These are phyloP conservation scores for Filobasidium uniguttulatum DNA, from an alignment of 1,284 basidiomycete genomes.

Conservation along the genomic window DNA sequence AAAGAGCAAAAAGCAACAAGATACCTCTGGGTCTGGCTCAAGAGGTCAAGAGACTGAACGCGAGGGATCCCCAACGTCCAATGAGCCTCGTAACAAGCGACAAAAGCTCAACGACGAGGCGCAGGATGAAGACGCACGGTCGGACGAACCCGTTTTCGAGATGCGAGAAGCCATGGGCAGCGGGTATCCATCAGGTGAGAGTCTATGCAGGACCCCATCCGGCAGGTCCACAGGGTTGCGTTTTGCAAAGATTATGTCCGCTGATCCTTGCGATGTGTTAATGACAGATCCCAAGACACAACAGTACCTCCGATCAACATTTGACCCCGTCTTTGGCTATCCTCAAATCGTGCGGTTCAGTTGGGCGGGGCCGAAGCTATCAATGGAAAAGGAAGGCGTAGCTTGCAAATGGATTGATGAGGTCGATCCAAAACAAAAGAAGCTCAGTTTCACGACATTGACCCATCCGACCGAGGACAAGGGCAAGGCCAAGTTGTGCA, in stretches of 20 bases:
- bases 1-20: slow-evolving; percentile 6
- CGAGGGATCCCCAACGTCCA: too few species aligned
- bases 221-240: neutral
- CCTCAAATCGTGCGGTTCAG: slow-evolving; percentile 85
- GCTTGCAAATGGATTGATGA: slow-evolving; percentile 57
- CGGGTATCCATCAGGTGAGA: slow-evolving; percentile 73
- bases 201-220: too few species aligned
- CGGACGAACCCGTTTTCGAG: neutral
- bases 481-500: slow-evolving; percentile 55
- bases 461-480: slow-evolving; percentile 53
- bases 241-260: neutral
- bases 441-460: slow-evolving; percentile 44
- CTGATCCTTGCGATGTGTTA: neutral
- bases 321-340: slow-evolving; percentile 86
- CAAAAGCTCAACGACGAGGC: slow-evolving; percentile 20
- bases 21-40: too few species aligned
- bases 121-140: slow-evolving; percentile 14
- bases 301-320: slow-evolving; percentile 59
- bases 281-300: slow-evolving; percentile 78
- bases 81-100: too few species aligned
- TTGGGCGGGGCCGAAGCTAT: slow-evolving; percentile 83
- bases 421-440: slow-evolving; percentile 57
- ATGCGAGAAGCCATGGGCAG: slow-evolving; percentile 45
- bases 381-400: slow-evolving; percentile 67
- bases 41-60: neutral